These are phyloP conservation scores for Calonectria pseudoreteaudii DNA, from an alignment of 2,329 filamentous ascomycete species.

Conservation along the genomic window DNA sequence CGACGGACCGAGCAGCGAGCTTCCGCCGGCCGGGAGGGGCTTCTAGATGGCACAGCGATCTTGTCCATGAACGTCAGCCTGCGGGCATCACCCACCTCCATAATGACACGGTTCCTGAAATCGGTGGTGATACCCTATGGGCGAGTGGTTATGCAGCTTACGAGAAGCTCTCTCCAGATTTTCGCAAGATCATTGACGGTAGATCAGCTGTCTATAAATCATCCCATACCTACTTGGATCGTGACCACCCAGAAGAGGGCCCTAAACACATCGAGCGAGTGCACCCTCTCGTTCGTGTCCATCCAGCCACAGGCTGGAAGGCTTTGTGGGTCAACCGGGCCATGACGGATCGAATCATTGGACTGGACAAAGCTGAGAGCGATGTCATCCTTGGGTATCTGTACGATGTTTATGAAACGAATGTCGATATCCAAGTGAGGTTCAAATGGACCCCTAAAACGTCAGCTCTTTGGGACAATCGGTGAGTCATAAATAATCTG, in stretches of 20 bases:
- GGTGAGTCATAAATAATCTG: constrained; percentile 50
- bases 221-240: constrained; percentile 76
- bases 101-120: constrained; percentile 73
- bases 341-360: constrained; percentile 77
- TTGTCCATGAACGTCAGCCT: constrained; percentile 78
- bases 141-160: constrained; percentile 78
- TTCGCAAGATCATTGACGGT: constrained; percentile 78
- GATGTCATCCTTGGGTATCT: constrained; percentile 76
- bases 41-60: constrained; percentile 76
- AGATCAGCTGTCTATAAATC: constrained; percentile 73
- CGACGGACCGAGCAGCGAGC: constrained; percentile 68
- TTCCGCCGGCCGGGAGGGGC: constrained; percentile 77
- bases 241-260: constrained; percentile 68
- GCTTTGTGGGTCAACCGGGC: constrained; percentile 77
- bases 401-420: constrained; percentile 76
- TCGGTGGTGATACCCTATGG: constrained; percentile 80
- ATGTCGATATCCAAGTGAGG: constrained; percentile 77
- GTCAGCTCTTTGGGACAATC: constrained; percentile 78
- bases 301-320: constrained; percentile 82
- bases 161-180: constrained; percentile 77
- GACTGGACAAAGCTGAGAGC: constrained; percentile 76
- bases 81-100: constrained; percentile 78
- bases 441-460: constrained; percentile 78
- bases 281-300: constrained; percentile 77
- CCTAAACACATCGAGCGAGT: constrained; percentile 75